Percentiles rank a stretch among this genome's conserved stretches.
Conservation (phyloP, 2,329 filamentous ascomycete species). For the Colletotrichum sp. region DNA sequence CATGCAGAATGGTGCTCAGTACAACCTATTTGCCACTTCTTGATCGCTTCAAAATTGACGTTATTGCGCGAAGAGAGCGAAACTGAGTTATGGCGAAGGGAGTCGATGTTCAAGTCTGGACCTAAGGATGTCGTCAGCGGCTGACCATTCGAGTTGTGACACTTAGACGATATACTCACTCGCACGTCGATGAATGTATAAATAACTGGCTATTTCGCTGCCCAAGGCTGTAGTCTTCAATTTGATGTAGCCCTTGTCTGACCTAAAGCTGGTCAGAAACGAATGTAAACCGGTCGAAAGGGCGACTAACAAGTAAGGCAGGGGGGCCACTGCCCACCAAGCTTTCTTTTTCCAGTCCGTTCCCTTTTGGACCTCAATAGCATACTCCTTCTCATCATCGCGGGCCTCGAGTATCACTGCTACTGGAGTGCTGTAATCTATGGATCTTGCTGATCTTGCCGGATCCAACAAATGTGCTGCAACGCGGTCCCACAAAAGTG, state of each 20-base stretch:
- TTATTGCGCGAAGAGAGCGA: background rate
- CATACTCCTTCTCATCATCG: background rate
- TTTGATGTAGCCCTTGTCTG: background rate
- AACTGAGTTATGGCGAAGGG: background rate
- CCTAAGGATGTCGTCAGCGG: background rate
- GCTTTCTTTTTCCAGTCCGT: background rate
- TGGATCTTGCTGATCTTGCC: background rate
- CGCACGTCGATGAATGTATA: background rate
- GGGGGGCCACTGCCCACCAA: background rate
- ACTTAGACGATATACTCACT: background rate
- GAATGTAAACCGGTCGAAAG: background rate
- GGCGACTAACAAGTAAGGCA: background rate
- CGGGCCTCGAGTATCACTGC: background rate
- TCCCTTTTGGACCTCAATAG: background rate
- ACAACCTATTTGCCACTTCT: background rate
- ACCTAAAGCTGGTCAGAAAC: background rate
- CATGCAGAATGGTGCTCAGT: background rate
- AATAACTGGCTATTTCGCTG: background rate
- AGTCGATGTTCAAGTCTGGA: background rate
- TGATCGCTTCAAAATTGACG: background rate
- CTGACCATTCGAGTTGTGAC: rapidly evolving
- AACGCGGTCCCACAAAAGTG: background rate
- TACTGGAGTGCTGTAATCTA: background rate
- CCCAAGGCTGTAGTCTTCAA: background rate
- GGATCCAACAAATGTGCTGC: background rate